Conservation (phyloP, 73 alveolate species). For the Tetrahymena borealis region DNA sequence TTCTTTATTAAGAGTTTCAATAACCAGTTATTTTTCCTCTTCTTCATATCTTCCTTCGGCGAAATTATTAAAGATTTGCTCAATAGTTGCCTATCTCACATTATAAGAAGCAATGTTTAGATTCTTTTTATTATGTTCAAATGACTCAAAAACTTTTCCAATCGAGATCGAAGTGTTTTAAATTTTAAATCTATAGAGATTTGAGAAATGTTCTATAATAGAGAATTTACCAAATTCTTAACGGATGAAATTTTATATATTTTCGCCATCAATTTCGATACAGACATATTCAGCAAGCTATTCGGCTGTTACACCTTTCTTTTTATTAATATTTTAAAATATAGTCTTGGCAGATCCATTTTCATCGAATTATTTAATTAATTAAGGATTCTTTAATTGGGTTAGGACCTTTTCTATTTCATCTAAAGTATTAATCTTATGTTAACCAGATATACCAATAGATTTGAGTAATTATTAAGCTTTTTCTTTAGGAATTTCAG, state of each 20-base stretch:
- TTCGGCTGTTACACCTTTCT: constrained; percentile 14
- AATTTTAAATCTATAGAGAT: constrained; percentile 38
- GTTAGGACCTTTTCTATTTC: background rate
- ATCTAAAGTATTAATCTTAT: constrained; percentile 1
- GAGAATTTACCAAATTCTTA: constrained; percentile 19
- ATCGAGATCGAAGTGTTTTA: constrained; percentile 7
- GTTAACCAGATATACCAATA: constrained; percentile 17
- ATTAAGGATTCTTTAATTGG: background rate
- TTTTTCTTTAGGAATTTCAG: constrained; percentile 30
- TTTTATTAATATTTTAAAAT: constrained; percentile 35
- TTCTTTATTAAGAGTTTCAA: background rate
- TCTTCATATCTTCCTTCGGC: constrained; percentile 21
- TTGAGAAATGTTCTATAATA: constrained; percentile 48
- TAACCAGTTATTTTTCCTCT: background rate
- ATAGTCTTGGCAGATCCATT: constrained; percentile 37
- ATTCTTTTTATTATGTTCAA: constrained; percentile 53
- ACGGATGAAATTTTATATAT: constrained; percentile 11
- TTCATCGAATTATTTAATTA: constrained; percentile 9
- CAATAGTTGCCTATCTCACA: constrained; percentile 46
- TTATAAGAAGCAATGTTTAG: constrained; percentile 52
- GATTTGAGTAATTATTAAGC: constrained; percentile 12
- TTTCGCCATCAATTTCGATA: constrained; percentile 33
- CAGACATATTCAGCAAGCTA: constrained; percentile 40
- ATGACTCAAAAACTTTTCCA: constrained; percentile 34
- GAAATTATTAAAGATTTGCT: constrained; percentile 48